Percentiles rank a stretch among this genome's conserved stretches.
These are phyloP conservation scores for Globisporangium heterothallicum DNA, from an alignment of 352 stramenopile species.

Conservation along the genomic window DNA sequence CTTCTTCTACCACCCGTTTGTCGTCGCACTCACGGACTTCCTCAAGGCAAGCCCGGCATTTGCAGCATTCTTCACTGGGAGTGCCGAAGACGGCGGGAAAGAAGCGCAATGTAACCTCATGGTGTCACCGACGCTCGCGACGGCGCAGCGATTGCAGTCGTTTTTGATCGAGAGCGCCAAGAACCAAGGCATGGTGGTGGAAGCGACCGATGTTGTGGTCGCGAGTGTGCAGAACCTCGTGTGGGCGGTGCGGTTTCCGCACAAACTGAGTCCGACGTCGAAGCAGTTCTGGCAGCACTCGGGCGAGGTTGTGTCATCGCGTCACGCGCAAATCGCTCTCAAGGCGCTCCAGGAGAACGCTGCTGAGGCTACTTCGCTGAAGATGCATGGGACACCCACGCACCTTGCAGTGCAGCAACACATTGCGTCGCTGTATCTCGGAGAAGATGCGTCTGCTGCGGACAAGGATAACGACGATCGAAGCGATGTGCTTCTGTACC, in stretches of 20 bases:
- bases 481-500: conserved; percentile 74
- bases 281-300: conserved; percentile 93
- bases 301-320: conserved; percentile 89
- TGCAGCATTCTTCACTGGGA: conserved; percentile 17
- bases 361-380: not conserved
- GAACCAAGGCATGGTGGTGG: not conserved
- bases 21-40: conserved; percentile 55
- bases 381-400: conserved; percentile 16
- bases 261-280: conserved; percentile 32
- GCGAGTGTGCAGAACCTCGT: conserved; percentile 42
- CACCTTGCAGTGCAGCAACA: conserved; percentile 44
- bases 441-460: conserved; percentile 4
- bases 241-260: conserved; percentile 75
- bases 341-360: conserved; percentile 28
- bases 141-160: conserved; percentile 46
- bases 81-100: conserved; percentile 5
- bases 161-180: conserved; percentile 60
- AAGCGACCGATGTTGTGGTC: conserved; percentile 19
- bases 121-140: conserved; percentile 50
- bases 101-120: conserved; percentile 16
- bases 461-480: too few species aligned
- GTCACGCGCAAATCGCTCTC: conserved; percentile 67
- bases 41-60: conserved; percentile 22
- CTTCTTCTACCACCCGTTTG: conserved; percentile 89
- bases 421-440: conserved; percentile 51